Conservation (phyloP, 225 moss, liverwort and hornwort species). For the Sphagnum tenellum region DNA sequence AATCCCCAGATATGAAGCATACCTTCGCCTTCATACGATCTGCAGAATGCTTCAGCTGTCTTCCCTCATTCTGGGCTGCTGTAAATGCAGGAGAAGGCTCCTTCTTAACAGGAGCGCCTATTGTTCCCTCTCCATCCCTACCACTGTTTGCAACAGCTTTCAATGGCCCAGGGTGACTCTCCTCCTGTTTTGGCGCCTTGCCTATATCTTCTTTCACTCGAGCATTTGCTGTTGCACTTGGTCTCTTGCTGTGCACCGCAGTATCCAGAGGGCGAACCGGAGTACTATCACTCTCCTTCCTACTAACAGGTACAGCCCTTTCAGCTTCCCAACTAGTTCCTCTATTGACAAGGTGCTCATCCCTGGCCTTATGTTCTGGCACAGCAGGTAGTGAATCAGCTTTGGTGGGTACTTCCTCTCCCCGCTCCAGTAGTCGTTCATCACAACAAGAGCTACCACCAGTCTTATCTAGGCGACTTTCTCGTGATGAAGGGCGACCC, state of each 20-base stretch:
- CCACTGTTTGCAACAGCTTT: slow-evolving; percentile 18
- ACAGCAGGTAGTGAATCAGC: slow-evolving; percentile 21
- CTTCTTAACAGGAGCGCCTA: slow-evolving; percentile 56
- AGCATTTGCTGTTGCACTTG: slow-evolving; percentile 23
- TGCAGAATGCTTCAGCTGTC: slow-evolving; percentile 71
- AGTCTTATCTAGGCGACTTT: slow-evolving; percentile 58
- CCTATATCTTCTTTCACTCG: slow-evolving; percentile 32
- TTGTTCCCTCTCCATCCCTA: slow-evolving; percentile 36
- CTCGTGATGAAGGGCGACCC: slow-evolving; percentile 58
- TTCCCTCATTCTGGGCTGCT: slow-evolving; percentile 49
- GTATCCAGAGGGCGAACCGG: slow-evolving; percentile 28
- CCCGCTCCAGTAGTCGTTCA: slow-evolving; percentile 47
- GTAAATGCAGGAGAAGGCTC: slow-evolving; percentile 41
- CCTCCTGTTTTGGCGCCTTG: slow-evolving; percentile 37
- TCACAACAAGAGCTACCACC: slow-evolving; percentile 37
- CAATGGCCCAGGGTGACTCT: slow-evolving; percentile 19
- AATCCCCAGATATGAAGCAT: too few species aligned
- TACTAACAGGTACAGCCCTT: slow-evolving; percentile 19
- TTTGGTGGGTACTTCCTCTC: slow-evolving; percentile 23
- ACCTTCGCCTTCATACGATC: slow-evolving; percentile 64
- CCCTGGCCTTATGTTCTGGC: slow-evolving; percentile 40
- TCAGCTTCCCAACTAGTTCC: slow-evolving; percentile 52
- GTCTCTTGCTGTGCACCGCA: slow-evolving; percentile 19
- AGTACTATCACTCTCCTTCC: slow-evolving; percentile 48
- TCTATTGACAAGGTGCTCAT: slow-evolving; percentile 12